These are phyloP conservation scores for Cadophora luteo-olivacea DNA, from an alignment of 2,329 filamentous ascomycete species.

Conservation along the genomic window DNA sequence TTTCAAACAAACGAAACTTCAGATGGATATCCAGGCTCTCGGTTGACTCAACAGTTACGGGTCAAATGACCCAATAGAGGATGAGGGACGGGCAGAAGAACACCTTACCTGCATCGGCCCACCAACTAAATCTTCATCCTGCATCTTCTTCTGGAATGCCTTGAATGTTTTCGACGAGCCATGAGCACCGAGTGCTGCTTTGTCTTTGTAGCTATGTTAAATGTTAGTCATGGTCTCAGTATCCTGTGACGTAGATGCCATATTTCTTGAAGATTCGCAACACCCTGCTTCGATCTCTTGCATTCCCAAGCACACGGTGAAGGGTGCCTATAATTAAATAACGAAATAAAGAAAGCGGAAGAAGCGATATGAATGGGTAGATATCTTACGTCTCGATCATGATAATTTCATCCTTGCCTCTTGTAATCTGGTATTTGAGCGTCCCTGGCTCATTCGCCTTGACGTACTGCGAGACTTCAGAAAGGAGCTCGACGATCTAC, in stretches of 20 bases:
- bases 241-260: too few relatives aligned
- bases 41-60: too few relatives aligned
- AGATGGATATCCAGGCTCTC: too few relatives aligned
- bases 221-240: slow-evolving; percentile 18
- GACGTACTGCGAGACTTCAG: slow-evolving; percentile 32
- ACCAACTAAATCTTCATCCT: slow-evolving; percentile 37
- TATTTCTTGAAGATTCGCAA: too few relatives aligned
- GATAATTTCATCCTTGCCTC: slow-evolving; percentile 40
- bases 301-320: too few relatives aligned
- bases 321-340: too few relatives aligned
- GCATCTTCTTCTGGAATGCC: slow-evolving; percentile 34
- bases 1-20: too few relatives aligned
- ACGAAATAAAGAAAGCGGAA: neutral
- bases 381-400: slow-evolving; percentile 40
- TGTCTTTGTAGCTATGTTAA: slow-evolving; percentile 40
- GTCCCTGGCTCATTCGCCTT: slow-evolving; percentile 40
- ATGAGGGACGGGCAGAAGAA: slow-evolving; percentile 21
- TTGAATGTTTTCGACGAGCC: slow-evolving; percentile 34
- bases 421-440: slow-evolving; percentile 38
- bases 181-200: slow-evolving; percentile 38
- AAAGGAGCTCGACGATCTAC: slow-evolving; percentile 41
- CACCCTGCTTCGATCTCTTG: too few relatives aligned
- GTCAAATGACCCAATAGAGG: too few relatives aligned
- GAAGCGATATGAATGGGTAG: neutral
- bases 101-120: slow-evolving; percentile 39